phyloP scores from a whole-genome alignment of 345 rosid species.

The Heritiera littoralis region DNA sequence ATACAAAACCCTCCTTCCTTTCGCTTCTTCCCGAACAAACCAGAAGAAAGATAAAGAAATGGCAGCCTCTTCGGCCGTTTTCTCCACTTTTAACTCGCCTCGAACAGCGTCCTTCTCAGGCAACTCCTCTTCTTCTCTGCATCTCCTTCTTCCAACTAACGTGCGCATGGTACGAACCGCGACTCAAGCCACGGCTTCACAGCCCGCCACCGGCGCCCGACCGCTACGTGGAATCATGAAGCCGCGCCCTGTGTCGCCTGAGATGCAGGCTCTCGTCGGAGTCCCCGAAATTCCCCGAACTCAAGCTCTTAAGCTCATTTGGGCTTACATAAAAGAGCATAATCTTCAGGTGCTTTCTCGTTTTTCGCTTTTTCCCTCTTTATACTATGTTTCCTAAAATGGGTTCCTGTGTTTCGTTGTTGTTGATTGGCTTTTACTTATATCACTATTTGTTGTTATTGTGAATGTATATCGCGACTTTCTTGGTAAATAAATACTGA shows the following conservation, averaged over 20 bases:
- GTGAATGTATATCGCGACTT: neutral
- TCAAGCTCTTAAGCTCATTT: slow-evolving; percentile 77
- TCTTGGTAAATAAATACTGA: neutral
- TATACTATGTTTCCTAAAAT: neutral
- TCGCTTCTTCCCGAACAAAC: neutral
- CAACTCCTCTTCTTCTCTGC: slow-evolving; percentile 12
- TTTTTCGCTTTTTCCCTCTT: neutral
- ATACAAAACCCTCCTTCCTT: slow-evolving; percentile 38
- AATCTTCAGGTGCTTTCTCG: slow-evolving; percentile 64
- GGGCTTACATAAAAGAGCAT: slow-evolving; percentile 87
- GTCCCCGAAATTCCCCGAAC: slow-evolving; percentile 86
- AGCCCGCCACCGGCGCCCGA: slow-evolving; percentile 51
- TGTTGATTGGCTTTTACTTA: neutral
- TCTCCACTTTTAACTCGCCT: slow-evolving; percentile 45
- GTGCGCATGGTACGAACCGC: slow-evolving; percentile 42
- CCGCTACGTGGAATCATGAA: slow-evolving; percentile 81
- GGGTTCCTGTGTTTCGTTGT: slow-evolving; percentile 3
- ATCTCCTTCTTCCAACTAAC: slow-evolving; percentile 22
- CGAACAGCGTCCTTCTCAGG: slow-evolving; percentile 38
- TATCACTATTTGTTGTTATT: neutral
- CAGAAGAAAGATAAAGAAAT: slow-evolving; percentile 14
- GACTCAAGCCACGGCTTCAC: slow-evolving; percentile 58
- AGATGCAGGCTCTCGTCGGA: slow-evolving; percentile 86
- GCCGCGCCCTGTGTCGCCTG: slow-evolving; percentile 83
- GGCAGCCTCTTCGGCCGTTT: slow-evolving; percentile 52